phyloP scores from a whole-genome alignment of 2,329 filamentous ascomycete genomes.

The Cladosporium sp. region DNA sequence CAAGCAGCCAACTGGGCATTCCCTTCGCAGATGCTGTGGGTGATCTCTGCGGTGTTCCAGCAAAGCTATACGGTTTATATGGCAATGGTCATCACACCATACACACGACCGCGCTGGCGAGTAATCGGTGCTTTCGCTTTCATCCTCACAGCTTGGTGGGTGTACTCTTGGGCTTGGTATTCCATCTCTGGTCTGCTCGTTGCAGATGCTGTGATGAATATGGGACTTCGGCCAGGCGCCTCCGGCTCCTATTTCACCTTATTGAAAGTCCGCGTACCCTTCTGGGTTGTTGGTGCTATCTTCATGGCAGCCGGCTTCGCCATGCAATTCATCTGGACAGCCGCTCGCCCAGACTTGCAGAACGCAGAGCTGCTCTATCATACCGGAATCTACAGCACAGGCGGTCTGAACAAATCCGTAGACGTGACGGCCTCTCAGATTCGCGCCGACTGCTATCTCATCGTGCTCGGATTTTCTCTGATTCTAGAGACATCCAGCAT shows the following conservation, averaged over 20 bases:
- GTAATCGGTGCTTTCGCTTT: conserved; percentile 37
- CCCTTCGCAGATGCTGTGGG: conserved; percentile 43
- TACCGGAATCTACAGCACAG: conserved; percentile 38
- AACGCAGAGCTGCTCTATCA: conserved; percentile 39
- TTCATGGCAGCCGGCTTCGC: conserved; percentile 34
- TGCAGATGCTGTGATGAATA: conserved; percentile 40
- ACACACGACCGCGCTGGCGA: conserved; percentile 38
- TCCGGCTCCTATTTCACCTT: conserved; percentile 11
- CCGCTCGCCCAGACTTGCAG: conserved; percentile 34
- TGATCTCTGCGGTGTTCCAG: conserved; percentile 39
- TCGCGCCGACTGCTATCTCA: conserved; percentile 41
- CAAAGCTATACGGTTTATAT: conserved; percentile 47
- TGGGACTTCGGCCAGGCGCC: conserved; percentile 31
- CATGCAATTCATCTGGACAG: conserved; percentile 43
- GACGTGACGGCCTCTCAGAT: conserved; percentile 34
- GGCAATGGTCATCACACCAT: conserved; percentile 44
- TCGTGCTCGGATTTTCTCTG: conserved; percentile 40
- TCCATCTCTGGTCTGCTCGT: conserved; percentile 39
- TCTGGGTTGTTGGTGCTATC: conserved; percentile 33
- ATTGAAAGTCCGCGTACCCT: conserved; percentile 22
- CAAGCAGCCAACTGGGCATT: conserved; percentile 40
- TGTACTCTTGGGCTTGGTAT: conserved; percentile 46
- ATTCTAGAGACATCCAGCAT: conserved; percentile 38
- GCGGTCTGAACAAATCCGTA: conserved; percentile 33
- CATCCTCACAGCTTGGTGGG: conserved; percentile 44